A percentile compares a stretch with the other conserved stretches of the same genome.
Evolutionary conservation across 257 asterid species (phyloP).

Genomic region (Handroanthus guayacan): DNA sequence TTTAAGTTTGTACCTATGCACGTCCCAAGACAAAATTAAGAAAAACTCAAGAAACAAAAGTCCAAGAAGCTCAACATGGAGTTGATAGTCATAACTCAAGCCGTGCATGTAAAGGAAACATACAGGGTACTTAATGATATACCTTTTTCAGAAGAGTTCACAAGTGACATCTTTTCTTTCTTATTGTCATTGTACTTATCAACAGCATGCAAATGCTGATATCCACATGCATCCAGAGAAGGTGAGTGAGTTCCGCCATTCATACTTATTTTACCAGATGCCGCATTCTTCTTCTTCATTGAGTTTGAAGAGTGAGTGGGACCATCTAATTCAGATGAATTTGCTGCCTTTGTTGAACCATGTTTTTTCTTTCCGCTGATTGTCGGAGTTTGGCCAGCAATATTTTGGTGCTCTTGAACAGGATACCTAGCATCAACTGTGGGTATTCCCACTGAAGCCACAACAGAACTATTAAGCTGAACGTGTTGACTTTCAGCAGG

Average conservation of each 20-base stretch:
- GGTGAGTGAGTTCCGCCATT: conserved; percentile 53
- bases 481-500: conserved; percentile 52
- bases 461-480: conserved; percentile 52
- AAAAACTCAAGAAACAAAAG: conserved; percentile 20
- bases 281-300: conserved; percentile 52
- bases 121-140: conserved; percentile 34
- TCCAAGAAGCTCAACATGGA: conserved; percentile 30
- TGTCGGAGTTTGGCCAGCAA: conserved; percentile 46
- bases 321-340: conserved; percentile 60
- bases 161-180: conserved; percentile 57
- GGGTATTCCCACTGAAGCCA: conserved; percentile 47
- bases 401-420: conserved; percentile 52
- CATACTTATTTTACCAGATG: conserved; percentile 52
- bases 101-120: conserved; percentile 23
- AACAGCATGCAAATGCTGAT: conserved; percentile 49
- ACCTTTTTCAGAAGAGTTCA: conserved; percentile 68
- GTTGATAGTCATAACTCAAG: conserved; percentile 17
- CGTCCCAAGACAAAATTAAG: conserved; percentile 13
- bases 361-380: conserved; percentile 66
- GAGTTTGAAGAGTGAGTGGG: conserved; percentile 55
- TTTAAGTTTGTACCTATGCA: conserved; percentile 58
- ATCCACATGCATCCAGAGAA: conserved; percentile 54
- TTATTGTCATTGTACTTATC: conserved; percentile 52
- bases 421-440: conserved; percentile 54
- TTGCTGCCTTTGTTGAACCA: conserved; percentile 56